phyloP scores from a whole-genome alignment of 768 basidiomycete genomes.

The Multifurca ochricompacta region DNA sequence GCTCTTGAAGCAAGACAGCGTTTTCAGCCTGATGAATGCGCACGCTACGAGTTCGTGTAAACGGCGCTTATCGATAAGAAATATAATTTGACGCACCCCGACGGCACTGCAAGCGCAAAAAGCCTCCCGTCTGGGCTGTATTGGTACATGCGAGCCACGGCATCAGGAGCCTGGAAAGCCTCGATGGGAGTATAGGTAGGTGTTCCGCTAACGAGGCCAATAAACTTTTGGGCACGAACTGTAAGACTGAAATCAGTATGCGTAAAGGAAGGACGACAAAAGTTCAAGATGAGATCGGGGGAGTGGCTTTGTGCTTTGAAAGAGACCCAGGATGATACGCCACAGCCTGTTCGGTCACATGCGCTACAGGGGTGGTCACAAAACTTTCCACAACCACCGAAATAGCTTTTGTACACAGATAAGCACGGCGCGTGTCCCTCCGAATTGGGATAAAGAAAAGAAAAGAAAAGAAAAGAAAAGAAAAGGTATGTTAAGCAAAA shows the following conservation, averaged over 20 bases:
- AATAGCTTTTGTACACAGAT: neutral
- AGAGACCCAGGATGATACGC: no score
- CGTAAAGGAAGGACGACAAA: slow-evolving; percentile 16
- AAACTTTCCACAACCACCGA: neutral
- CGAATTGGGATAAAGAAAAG: neutral
- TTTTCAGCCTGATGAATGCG: slow-evolving; percentile 70
- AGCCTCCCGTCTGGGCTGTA: slow-evolving; percentile 86
- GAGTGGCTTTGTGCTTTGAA: no score
- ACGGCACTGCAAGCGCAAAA: slow-evolving; percentile 76
- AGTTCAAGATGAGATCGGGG: no score
- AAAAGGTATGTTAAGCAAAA: neutral
- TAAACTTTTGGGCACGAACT: slow-evolving; percentile 93
- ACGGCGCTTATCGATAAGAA: slow-evolving; percentile 8
- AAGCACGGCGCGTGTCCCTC: neutral
- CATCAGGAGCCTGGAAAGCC: slow-evolving; percentile 59
- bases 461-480: no score
- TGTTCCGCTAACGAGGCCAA: slow-evolving; percentile 77
- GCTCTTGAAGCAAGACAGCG: slow-evolving; percentile 65
- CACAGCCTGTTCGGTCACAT: neutral
- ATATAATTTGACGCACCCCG: slow-evolving; percentile 43
- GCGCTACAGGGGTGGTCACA: neutral
- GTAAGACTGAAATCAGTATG: slow-evolving; percentile 20
- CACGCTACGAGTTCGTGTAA: slow-evolving; percentile 41
- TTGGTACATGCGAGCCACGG: slow-evolving; percentile 62
- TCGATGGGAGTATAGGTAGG: slow-evolving; percentile 64